A percentile compares a stretch with the other conserved stretches of the same genome.
phyloP scores from a whole-genome alignment of 108 stramenopile genomes.

The Epipyxis sp. region DNA sequence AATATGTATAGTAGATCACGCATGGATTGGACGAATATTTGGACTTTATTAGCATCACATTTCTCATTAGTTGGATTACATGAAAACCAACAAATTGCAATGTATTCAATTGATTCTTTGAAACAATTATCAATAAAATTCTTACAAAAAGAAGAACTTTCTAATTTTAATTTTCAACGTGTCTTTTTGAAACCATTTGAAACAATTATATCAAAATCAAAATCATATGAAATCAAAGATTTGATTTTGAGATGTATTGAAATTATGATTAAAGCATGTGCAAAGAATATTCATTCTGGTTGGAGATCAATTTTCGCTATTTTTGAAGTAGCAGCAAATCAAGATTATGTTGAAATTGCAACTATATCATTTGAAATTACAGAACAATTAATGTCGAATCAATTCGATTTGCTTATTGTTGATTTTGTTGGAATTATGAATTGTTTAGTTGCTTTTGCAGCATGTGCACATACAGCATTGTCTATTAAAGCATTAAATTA shows the following conservation, averaged over 20 bases:
- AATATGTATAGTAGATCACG: slow-evolving; percentile 91
- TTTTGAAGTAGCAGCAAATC: slow-evolving; percentile 74
- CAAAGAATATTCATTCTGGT: slow-evolving; percentile 73
- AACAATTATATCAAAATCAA: slow-evolving; percentile 68
- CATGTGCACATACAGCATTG: slow-evolving; percentile 64
- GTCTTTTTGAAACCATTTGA: slow-evolving; percentile 90
- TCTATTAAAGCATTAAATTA: slow-evolving; percentile 58
- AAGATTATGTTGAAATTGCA: slow-evolving; percentile 68
- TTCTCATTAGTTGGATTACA: slow-evolving; percentile 85
- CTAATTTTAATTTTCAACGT: slow-evolving; percentile 89
- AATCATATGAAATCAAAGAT: slow-evolving; percentile 64
- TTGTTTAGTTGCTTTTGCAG: slow-evolving; percentile 77
- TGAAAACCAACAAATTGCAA: slow-evolving; percentile 81
- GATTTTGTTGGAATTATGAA: slow-evolving; percentile 85
- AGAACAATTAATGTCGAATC: slow-evolving; percentile 41
- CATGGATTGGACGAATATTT: slow-evolving; percentile 86
- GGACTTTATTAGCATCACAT: slow-evolving; percentile 81
- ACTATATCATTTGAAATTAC: slow-evolving; percentile 55
- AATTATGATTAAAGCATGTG: slow-evolving; percentile 63
- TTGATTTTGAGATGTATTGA: slow-evolving; percentile 86
- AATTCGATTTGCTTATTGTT: slow-evolving; percentile 58
- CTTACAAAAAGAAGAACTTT: slow-evolving; percentile 82
- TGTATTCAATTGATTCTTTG: slow-evolving; percentile 96
- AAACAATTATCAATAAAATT: slow-evolving; percentile 94
- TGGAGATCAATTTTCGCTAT: slow-evolving; percentile 87